Conservation (phyloP, 371 early-diverging fungal genomes). For the Syncephalis fuscata region DNA sequence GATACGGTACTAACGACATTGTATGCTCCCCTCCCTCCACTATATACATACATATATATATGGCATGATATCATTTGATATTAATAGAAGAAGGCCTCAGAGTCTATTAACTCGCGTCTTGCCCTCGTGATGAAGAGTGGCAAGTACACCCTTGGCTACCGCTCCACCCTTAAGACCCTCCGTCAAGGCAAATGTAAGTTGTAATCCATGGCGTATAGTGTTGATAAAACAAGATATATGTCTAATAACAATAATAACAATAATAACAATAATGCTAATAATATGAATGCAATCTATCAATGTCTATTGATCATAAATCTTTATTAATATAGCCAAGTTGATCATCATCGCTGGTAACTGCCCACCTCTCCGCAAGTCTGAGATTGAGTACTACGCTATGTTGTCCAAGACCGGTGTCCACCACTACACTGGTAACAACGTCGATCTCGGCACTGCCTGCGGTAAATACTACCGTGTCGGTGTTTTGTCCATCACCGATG, state of each 20-base stretch:
- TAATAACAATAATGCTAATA: background rate
- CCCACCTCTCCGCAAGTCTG: slow-evolving; percentile 97
- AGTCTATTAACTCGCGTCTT: slow-evolving; percentile 95
- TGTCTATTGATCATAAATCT: slow-evolving; percentile 2
- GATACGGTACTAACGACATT: no score
- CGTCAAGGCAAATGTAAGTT: slow-evolving; percentile 88
- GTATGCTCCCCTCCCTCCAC: no score
- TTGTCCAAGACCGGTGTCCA: slow-evolving; percentile 98
- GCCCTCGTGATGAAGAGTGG: slow-evolving; percentile 98
- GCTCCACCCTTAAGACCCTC: slow-evolving; percentile 92
- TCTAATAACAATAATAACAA: background rate
- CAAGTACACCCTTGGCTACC: slow-evolving; percentile 94
- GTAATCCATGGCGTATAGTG: no score
- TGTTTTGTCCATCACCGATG: slow-evolving; percentile 91
- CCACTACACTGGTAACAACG: slow-evolving; percentile 97
- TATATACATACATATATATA: no score
- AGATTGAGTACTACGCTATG: slow-evolving; percentile 99
- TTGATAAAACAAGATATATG: background rate
- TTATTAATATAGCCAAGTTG: slow-evolving; percentile 65
- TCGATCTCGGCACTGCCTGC: slow-evolving; percentile 98
- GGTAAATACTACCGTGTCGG: slow-evolving; percentile 98
- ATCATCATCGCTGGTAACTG: slow-evolving; percentile 96
- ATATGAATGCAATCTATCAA: background rate
- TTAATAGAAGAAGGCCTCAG: slow-evolving; percentile 55
- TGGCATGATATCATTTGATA: no score